Evolutionary conservation across 2,329 filamentous ascomycete genomes (phyloP).

Genomic region (Penicillium sp.): DNA sequence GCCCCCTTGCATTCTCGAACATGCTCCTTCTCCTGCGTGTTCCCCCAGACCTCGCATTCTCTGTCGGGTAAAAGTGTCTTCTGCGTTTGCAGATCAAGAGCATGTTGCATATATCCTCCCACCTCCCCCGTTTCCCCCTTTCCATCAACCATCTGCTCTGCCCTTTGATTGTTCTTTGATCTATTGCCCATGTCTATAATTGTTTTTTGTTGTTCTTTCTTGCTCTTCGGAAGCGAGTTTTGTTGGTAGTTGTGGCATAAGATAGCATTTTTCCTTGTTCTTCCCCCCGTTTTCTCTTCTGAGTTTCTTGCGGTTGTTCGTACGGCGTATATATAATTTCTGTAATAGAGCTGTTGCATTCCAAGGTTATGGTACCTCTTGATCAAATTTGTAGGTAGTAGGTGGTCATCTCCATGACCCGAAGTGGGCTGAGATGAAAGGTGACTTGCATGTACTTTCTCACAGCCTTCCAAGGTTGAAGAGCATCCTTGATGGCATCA

Average conservation of each 20-base stretch:
- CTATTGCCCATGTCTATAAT: constrained; percentile 31
- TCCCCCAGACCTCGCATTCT: neutral
- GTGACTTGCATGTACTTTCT: no score
- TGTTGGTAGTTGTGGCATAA: constrained; percentile 27
- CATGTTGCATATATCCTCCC: constrained; percentile 25
- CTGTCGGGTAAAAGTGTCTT: constrained; percentile 6
- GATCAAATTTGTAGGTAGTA: neutral
- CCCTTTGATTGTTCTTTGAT: constrained; percentile 21
- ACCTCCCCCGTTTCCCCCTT: constrained; percentile 6
- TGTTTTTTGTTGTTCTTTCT: constrained; percentile 15
- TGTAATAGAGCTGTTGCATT: constrained; percentile 10
- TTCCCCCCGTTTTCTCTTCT: neutral
- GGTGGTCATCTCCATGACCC: no score
- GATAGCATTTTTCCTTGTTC: constrained; percentile 23
- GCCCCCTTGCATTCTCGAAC: neutral
- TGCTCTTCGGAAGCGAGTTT: constrained; percentile 30
- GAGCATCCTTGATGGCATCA: no score
- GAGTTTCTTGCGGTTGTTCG: constrained; percentile 9
- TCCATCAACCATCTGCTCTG: constrained; percentile 11
- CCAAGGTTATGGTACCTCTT: neutral
- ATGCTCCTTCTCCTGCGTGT: neutral
- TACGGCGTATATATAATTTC: constrained; percentile 15
- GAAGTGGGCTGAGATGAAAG: no score
- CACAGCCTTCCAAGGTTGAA: no score
- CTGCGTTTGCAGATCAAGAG: constrained; percentile 9